Percentiles rank a stretch among this genome's conserved stretches.
phyloP scores from a whole-genome alignment of 306 rosid species.

The Quillaja saponaria region DNA sequence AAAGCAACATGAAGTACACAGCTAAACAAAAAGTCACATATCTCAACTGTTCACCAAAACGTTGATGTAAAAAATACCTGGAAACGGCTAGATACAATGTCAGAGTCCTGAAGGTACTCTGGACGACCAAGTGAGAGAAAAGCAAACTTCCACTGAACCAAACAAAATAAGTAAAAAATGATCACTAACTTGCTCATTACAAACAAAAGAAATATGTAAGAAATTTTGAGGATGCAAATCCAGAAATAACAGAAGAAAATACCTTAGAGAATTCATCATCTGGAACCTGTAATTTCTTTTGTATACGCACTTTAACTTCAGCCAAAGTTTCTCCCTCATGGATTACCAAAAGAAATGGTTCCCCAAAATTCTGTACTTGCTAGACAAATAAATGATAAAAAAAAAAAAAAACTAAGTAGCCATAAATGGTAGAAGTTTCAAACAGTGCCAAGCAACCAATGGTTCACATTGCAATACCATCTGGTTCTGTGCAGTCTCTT shows the following conservation, averaged over 20 bases:
- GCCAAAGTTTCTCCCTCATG: slow-evolving; percentile 81
- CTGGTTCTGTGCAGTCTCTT: slow-evolving; percentile 73
- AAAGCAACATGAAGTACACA: slow-evolving; percentile 2
- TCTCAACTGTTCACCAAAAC: background rate
- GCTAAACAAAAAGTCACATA: background rate
- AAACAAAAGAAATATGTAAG: background rate
- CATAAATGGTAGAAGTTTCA: background rate
- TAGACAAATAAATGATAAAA: slow-evolving; percentile 32
- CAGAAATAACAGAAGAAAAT: background rate
- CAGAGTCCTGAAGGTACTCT: slow-evolving; percentile 85
- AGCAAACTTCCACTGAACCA: slow-evolving; percentile 89
- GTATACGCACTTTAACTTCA: slow-evolving; percentile 77
- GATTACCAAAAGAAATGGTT: slow-evolving; percentile 85
- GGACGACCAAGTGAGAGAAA: slow-evolving; percentile 87
- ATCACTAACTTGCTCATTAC: background rate
- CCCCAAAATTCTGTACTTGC: slow-evolving; percentile 95
- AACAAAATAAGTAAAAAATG: background rate
- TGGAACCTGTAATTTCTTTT: slow-evolving; percentile 81
- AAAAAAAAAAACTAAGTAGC: background rate
- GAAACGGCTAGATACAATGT: slow-evolving; percentile 70
- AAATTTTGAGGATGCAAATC: background rate
- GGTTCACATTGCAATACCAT: slow-evolving; percentile 39
- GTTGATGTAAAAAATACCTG: slow-evolving; percentile 54
- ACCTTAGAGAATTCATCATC: slow-evolving; percentile 89
- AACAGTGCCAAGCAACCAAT: no score